Conservation (phyloP, 2,329 filamentous ascomycete species). For the Cladosporium sp. region DNA sequence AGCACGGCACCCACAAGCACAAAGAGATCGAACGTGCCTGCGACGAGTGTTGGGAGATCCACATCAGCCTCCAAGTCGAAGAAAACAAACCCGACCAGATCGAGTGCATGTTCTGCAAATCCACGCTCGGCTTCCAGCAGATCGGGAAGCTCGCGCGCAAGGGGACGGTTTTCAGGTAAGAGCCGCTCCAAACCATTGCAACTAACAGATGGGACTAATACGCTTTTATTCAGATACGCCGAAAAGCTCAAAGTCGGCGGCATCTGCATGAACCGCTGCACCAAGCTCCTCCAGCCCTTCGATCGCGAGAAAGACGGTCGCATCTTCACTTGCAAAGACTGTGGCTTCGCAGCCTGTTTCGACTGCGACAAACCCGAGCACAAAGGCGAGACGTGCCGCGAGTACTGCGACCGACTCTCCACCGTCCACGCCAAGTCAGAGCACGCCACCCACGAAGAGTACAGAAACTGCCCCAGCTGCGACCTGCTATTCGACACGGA, state of each 20-base stretch:
- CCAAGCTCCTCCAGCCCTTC: not conserved
- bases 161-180: not conserved
- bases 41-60: constrained; percentile 28
- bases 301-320: constrained; percentile 23
- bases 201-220: not conserved
- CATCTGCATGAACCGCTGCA: constrained; percentile 25
- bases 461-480: constrained; percentile 8
- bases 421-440: not conserved
- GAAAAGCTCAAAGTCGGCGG: constrained; percentile 1
- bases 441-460: not conserved
- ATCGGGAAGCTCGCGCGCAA: not conserved
- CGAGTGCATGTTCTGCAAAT: constrained; percentile 26
- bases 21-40: constrained; percentile 22
- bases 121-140: not conserved
- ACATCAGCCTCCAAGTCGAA: constrained; percentile 25
- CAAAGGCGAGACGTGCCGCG: constrained; percentile 2
- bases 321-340: constrained; percentile 25
- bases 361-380: constrained; percentile 27
- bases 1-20: not conserved
- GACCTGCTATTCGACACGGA: not conserved
- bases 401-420: constrained; percentile 1
- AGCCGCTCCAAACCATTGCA: not conserved
- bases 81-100: constrained; percentile 10
- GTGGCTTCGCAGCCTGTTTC: constrained; percentile 20
- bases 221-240: not conserved